Evolutionary conservation across 176 grass and related monocot genomes (phyloP).

Genomic region (Musa beccarii): DNA sequence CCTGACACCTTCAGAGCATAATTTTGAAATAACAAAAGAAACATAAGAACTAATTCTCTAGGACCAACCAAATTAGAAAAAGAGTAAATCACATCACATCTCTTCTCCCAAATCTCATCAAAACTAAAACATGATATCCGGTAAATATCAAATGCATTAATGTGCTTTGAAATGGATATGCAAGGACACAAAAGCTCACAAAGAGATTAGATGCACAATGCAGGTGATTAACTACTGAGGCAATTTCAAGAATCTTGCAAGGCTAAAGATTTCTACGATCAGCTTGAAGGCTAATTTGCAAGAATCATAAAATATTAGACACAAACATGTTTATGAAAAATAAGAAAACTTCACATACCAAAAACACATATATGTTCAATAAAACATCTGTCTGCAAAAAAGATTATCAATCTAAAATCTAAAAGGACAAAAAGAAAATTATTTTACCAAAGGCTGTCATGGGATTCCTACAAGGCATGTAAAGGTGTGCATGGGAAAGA

Average conservation of each 20-base stretch:
- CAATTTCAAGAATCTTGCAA: background rate
- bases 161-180: background rate
- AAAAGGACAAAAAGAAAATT: background rate
- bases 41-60: background rate
- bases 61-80: background rate
- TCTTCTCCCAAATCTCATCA: too few relatives aligned
- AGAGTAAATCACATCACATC: background rate
- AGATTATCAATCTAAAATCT: background rate
- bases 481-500: too few relatives aligned
- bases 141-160: too few relatives aligned
- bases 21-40: background rate
- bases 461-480: too few relatives aligned
- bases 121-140: too few relatives aligned
- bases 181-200: background rate
- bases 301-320: too few relatives aligned
- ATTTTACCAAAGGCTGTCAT: too few relatives aligned
- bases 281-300: too few relatives aligned
- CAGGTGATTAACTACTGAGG: background rate
- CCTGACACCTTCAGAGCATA: slow-evolving; percentile 62
- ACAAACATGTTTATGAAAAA: too few relatives aligned
- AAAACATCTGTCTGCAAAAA: background rate
- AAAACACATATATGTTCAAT: too few relatives aligned
- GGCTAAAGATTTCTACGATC: too few relatives aligned
- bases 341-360: too few relatives aligned
- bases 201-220: background rate